These are phyloP conservation scores for Ammopiptanthus mongolicus DNA, from an alignment of 306 rosid species.

Conservation along the genomic window DNA sequence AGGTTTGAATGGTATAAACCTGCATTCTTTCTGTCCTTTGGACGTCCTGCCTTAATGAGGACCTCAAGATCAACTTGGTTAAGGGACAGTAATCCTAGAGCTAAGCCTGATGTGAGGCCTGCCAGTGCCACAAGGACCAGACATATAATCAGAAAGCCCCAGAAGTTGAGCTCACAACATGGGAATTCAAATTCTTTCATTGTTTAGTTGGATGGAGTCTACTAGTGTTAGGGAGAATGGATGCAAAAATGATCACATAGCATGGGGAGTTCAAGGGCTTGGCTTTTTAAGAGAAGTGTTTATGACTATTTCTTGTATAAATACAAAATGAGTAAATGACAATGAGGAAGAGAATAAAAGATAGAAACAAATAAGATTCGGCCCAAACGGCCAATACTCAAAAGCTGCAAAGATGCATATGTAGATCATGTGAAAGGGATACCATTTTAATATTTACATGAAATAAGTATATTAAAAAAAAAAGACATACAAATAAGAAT, in stretches of 20 bases:
- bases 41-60: constrained; percentile 52
- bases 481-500: too few relatives aligned
- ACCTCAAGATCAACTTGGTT: constrained; percentile 78
- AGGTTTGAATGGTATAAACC: constrained; percentile 23
- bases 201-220: neutral
- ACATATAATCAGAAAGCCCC: constrained; percentile 41
- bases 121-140: constrained; percentile 49
- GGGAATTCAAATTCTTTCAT: constrained; percentile 35
- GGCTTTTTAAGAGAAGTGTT: neutral
- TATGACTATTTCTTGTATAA: too few relatives aligned
- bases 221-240: neutral
- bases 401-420: neutral
- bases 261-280: neutral
- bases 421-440: neutral
- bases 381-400: neutral
- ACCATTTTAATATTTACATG: neutral
- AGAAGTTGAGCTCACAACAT: constrained; percentile 49
- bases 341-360: neutral
- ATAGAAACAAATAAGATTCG: neutral
- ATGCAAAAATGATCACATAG: neutral
- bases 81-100: constrained; percentile 68
- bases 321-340: too few relatives aligned
- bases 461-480: too few relatives aligned
- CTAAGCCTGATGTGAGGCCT: constrained; percentile 67
- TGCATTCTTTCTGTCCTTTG: constrained; percentile 57